These are phyloP conservation scores for Ceratocystis huliohia DNA, from an alignment of 2,329 filamentous ascomycete genomes.

Conservation along the genomic window DNA sequence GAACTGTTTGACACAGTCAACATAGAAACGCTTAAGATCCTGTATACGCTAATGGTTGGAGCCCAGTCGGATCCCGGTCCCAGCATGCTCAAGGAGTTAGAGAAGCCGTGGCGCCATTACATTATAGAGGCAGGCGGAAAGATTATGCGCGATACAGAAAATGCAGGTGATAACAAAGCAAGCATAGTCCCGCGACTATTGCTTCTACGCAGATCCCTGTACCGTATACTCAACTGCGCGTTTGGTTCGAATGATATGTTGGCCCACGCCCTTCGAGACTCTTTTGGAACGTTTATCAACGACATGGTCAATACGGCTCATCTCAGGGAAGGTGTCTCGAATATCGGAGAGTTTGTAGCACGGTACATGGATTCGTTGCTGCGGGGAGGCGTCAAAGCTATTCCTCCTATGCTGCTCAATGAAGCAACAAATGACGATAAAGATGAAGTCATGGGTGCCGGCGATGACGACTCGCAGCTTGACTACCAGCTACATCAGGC, in stretches of 20 bases:
- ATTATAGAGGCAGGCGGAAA: slow-evolving; percentile 60
- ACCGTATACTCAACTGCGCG: slow-evolving; percentile 61
- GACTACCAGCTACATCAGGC: slow-evolving; percentile 86
- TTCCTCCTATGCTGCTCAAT: slow-evolving; percentile 56
- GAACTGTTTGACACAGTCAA: slow-evolving; percentile 61
- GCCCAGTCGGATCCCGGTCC: slow-evolving; percentile 35
- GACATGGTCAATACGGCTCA: slow-evolving; percentile 60
- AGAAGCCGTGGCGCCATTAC: slow-evolving; percentile 62
- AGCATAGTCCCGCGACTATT: slow-evolving; percentile 80
- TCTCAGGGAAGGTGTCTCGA: slow-evolving; percentile 75
- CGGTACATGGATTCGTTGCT: slow-evolving; percentile 89
- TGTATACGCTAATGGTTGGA: slow-evolving; percentile 61
- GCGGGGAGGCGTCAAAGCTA: slow-evolving; percentile 71
- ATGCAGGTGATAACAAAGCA: slow-evolving; percentile 65
- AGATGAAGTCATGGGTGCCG: slow-evolving; percentile 45
- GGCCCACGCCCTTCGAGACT: slow-evolving; percentile 64
- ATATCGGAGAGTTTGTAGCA: slow-evolving; percentile 96
- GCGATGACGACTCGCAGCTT: slow-evolving; percentile 83
- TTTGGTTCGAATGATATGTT: slow-evolving; percentile 70
- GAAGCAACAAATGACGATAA: slow-evolving; percentile 32
- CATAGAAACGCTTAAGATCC: slow-evolving; percentile 54
- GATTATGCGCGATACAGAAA: slow-evolving; percentile 69
- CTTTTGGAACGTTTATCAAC: slow-evolving; percentile 87
- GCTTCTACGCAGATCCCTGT: slow-evolving; percentile 65
- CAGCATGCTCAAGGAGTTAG: slow-evolving; percentile 56